These are phyloP conservation scores for Clavispora carvajalis DNA, from an alignment of 805 yeast genomes.

Conservation along the genomic window DNA sequence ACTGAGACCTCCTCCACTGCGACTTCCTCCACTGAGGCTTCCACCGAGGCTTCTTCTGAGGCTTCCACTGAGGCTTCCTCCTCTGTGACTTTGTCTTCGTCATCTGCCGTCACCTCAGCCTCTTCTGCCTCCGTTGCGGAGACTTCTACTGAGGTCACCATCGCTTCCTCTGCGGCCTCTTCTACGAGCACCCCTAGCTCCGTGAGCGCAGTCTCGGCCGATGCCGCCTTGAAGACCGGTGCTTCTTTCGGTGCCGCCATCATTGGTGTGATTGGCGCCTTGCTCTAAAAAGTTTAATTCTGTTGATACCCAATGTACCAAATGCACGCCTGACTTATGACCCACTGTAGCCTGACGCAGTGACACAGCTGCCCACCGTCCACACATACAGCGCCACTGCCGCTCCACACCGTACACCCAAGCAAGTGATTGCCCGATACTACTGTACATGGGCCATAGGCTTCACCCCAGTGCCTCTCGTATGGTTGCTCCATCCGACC, in stretches of 20 bases:
- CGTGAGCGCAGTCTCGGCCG: conserved; percentile 13
- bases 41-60: conserved; percentile 10
- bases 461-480: too few species aligned
- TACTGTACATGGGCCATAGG: too few species aligned
- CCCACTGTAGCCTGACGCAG: too few species aligned
- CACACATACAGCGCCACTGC: too few species aligned
- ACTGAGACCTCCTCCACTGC: conserved; percentile 17
- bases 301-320: conserved; percentile 1
- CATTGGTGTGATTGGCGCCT: conserved; percentile 37
- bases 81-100: conserved; percentile 1
- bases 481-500: too few species aligned
- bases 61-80: conserved; percentile 6
- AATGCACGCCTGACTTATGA: background rate
- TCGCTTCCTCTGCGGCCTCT: conserved; percentile 5
- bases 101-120: conserved; percentile 10
- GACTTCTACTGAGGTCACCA: conserved; percentile 4
- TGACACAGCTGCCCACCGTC: too few species aligned
- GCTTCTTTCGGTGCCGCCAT: conserved; percentile 32
- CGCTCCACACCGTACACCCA: too few species aligned
- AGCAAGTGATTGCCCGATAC: too few species aligned
- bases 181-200: conserved; percentile 11
- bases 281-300: conserved; percentile 11
- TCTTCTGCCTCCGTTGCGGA: conserved; percentile 2
- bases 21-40: conserved; percentile 17
- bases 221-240: conserved; percentile 21